Conservation (phyloP, 371 early-diverging fungal genomes). For the Lichtheimia ramosa region DNA sequence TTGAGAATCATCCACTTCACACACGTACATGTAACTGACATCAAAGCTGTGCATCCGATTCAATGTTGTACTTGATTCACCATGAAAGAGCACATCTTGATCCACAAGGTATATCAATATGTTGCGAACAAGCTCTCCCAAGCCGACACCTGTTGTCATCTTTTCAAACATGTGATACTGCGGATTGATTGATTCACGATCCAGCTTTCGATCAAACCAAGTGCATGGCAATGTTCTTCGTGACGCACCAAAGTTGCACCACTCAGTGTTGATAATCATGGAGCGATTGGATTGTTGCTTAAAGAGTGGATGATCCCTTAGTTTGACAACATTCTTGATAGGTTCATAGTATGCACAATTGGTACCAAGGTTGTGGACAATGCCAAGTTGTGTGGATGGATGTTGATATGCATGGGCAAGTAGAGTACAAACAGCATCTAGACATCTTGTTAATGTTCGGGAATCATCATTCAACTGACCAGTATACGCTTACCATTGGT, state of each 20-base stretch:
- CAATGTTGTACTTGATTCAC: conserved; percentile 60
- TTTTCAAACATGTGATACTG: conserved; percentile 88
- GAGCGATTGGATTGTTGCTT: conserved; percentile 23
- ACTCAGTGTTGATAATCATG: conserved; percentile 91
- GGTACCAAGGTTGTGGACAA: conserved; percentile 93
- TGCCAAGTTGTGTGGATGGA: conserved; percentile 82
- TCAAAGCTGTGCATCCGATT: conserved; percentile 70
- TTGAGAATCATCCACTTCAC: conserved; percentile 45
- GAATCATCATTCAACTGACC: neutral
- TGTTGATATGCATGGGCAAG: conserved; percentile 86
- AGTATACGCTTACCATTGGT: conserved; percentile 69
- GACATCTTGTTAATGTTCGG: neutral
- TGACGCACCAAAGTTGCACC: conserved; percentile 82
- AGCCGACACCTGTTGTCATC: conserved; percentile 89
- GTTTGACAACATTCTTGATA: conserved; percentile 72
- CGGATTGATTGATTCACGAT: conserved; percentile 77
- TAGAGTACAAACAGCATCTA: conserved; percentile 91
- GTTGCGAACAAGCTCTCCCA: conserved; percentile 87
- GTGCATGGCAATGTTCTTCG: conserved; percentile 76
- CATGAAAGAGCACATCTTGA: conserved; percentile 74
- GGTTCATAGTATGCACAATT: conserved; percentile 93
- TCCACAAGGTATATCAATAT: conserved; percentile 77
- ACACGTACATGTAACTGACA: conserved; percentile 72
- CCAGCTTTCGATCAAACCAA: conserved; percentile 80
- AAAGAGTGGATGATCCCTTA: conserved; percentile 23